These are phyloP conservation scores for Capillidium rhysosporum DNA, from an alignment of 371 early-diverging fungal genomes.

Conservation along the genomic window DNA sequence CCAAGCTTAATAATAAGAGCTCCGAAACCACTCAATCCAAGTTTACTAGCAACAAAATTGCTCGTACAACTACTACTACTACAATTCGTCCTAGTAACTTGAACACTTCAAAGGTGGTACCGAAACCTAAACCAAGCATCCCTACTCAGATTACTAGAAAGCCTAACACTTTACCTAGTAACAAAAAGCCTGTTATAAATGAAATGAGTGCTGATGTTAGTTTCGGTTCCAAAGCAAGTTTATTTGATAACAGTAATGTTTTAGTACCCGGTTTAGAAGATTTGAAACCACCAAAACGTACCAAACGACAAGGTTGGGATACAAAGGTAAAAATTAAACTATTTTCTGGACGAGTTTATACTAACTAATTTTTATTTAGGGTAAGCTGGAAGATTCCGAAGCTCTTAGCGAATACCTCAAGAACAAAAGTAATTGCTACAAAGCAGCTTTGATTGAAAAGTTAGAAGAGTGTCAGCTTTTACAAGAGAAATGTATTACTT, in stretches of 20 bases:
- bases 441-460: constrained; percentile 13
- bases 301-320: neutral
- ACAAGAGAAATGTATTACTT: constrained; percentile 14
- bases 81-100: neutral
- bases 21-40: neutral
- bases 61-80: neutral
- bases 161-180: neutral
- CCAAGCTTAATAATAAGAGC: neutral
- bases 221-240: neutral
- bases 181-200: neutral
- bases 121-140: neutral
- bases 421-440: constrained; percentile 12
- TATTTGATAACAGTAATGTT: neutral
- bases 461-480: constrained; percentile 12
- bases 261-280: neutral
- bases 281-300: neutral
- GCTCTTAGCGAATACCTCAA: constrained; percentile 14
- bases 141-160: neutral
- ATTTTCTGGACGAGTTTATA: neutral
- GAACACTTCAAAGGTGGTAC: neutral
- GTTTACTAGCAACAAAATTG: too few species aligned
- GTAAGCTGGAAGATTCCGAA: constrained; percentile 34
- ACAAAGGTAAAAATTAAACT: neutral
- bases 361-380: constrained; percentile 15
- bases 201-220: neutral